phyloP scores from a whole-genome alignment of 257 asterid genomes.

The Salvia rosmarinus region DNA sequence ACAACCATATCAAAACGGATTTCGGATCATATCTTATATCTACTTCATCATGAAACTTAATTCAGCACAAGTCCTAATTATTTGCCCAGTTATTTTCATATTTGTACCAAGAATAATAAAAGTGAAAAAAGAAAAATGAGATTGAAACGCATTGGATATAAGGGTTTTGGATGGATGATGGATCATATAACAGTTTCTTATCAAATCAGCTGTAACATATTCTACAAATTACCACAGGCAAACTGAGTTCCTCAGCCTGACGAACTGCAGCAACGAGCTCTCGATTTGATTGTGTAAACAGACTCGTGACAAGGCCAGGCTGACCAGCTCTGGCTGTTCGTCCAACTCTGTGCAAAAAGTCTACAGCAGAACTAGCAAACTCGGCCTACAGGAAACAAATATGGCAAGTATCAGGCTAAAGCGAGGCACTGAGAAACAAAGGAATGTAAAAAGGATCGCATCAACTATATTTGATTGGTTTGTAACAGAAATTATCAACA shows the following conservation, averaged over 20 bases:
- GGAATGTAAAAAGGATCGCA: background rate
- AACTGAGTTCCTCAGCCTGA: conserved; percentile 67
- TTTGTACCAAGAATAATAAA: background rate
- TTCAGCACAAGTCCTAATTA: background rate
- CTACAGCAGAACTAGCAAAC: conserved; percentile 90
- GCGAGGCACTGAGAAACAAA: background rate
- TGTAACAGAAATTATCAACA: background rate
- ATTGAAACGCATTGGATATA: too few relatives aligned
- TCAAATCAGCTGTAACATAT: too few relatives aligned
- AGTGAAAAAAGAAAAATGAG: background rate
- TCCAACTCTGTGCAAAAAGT: conserved; percentile 96
- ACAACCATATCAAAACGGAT: conserved; percentile 37
- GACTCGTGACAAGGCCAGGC: conserved; percentile 87
- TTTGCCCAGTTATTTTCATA: background rate
- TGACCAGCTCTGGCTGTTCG: conserved; percentile 98
- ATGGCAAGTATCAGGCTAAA: conserved; percentile 14
- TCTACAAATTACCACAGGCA: conserved; percentile 71
- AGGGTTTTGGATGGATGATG: too few relatives aligned
- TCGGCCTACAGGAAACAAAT: conserved; percentile 66
- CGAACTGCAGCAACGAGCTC: conserved; percentile 93
- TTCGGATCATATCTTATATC: conserved; percentile 3
- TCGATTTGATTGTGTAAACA: conserved; percentile 59
- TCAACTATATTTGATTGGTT: background rate
- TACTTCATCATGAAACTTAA: background rate
- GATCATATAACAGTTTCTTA: too few relatives aligned